Conservation (phyloP, 148 eudicot species). For the Silene latifolia region DNA sequence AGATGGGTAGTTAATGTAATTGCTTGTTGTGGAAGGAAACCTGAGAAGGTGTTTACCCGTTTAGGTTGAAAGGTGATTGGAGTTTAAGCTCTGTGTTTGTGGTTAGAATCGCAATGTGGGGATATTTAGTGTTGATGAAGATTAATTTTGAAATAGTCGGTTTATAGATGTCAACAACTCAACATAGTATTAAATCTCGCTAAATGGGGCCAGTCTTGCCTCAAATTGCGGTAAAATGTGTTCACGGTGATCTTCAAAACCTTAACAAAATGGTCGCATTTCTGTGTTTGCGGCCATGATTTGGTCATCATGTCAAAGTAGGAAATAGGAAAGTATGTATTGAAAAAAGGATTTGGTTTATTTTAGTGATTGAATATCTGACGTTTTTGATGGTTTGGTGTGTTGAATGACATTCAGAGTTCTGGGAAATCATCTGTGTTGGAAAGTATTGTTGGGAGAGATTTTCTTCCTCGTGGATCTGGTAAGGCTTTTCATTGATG, state of each 20-base stretch:
- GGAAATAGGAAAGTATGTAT: not conserved
- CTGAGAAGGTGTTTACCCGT: not conserved
- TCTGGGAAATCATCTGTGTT: slow-evolving; percentile 97
- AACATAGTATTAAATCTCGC: not conserved
- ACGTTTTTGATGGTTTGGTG: slow-evolving; percentile 11
- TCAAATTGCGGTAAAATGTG: too few species aligned
- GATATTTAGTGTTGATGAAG: not conserved
- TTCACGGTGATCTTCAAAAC: too few species aligned
- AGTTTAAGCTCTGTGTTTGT: not conserved
- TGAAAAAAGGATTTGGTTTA: not conserved
- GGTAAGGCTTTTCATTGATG: slow-evolving; percentile 35
- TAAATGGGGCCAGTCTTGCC: not conserved
- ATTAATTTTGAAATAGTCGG: not conserved
- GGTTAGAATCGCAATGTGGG: not conserved
- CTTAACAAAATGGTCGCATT: too few species aligned
- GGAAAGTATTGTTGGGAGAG: slow-evolving; percentile 94
- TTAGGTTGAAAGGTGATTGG: not conserved
- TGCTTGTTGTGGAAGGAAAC: slow-evolving; percentile 4
- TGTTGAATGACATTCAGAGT: slow-evolving; percentile 46
- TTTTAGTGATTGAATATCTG: not conserved
- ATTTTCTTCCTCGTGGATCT: slow-evolving; percentile 99
- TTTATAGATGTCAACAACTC: not conserved
- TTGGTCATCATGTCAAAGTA: not conserved
- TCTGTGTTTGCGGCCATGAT: too few species aligned
- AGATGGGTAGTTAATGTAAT: not conserved